Evolutionary conservation across 352 stramenopile genomes (phyloP), one percentile per base, ranked within the genome.

Genomic region (Phytophthora kernoviae): DNA sequence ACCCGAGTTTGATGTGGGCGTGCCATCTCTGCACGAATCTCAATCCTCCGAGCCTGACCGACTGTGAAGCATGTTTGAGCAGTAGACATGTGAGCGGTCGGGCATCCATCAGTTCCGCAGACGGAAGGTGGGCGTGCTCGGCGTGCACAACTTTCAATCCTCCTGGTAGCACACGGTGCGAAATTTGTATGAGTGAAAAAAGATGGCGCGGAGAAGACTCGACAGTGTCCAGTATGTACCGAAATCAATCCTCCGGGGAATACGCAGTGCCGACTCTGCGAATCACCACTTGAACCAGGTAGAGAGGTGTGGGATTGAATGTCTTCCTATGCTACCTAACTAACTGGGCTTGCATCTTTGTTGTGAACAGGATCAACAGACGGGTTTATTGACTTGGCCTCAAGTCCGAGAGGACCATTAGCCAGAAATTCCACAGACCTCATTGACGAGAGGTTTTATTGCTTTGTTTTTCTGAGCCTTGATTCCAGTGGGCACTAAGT

Each of bases 221-320:
- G 12, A 65, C 68, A 81, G 37, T 90, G 80, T 42, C 58, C 65
- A 2, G 70, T 88, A 5, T 90, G 80, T 56, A 90, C 80, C 20
- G 86, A 83, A 52, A 66, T 82, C 24, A 90, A 90, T 45, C 54
- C 56, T 17, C 17, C 40, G 4, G 49, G 55, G 22, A 61, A 72
- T 11, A 61, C 58, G 6, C 63, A 65, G 14, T 90, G 80, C 52
- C 76, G 83, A 37, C 62, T 90, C 17, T 90, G 80, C 41, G 76
- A 90, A 33, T 77, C 77, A 0, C 12, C 22, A 30, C 32, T 66
- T 12, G 40, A 43, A 62, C 17, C 48, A 45, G 60, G 62, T 68
- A 76, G 7, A 34, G 40, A 50, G 41, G 20, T 4, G 24, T 32
- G 40, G 4, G 17, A 53, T 21, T 41, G 8, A 49, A 27, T 27